A percentile compares a stretch with the other conserved stretches of the same genome.
phyloP scores from a whole-genome alignment of 1,139 yeast genomes.

The Taphrina confusa region DNA sequence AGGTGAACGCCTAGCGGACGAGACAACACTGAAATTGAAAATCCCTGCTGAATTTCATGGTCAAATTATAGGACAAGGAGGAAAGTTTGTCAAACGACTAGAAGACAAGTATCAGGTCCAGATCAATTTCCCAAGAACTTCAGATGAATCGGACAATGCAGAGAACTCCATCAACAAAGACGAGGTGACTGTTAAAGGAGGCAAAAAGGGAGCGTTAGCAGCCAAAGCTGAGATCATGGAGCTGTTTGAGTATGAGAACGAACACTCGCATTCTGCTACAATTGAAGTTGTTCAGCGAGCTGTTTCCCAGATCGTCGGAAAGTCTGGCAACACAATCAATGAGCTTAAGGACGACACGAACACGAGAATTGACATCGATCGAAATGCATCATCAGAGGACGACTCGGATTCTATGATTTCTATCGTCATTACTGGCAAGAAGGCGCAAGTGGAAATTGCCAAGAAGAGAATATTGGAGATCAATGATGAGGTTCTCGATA shows the following conservation, averaged over 20 bases:
- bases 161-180: conserved; percentile 50
- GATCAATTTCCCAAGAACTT: conserved; percentile 65
- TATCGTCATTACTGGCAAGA: conserved; percentile 77
- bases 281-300: conserved; percentile 70
- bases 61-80: conserved; percentile 79
- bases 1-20: conserved; percentile 82
- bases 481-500: conserved; percentile 67
- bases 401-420: conserved; percentile 49
- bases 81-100: conserved; percentile 77
- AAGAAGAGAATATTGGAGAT: conserved; percentile 62
- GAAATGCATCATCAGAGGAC: conserved; percentile 48
- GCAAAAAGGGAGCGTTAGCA: conserved; percentile 82
- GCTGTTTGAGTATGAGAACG: conserved; percentile 80
- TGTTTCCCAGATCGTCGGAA: conserved; percentile 84
- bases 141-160: conserved; percentile 38
- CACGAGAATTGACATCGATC: conserved; percentile 68
- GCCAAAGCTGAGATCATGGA: conserved; percentile 86
- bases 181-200: conserved; percentile 81
- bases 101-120: conserved; percentile 85
- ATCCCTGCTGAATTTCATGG: conserved; percentile 81
- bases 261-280: conserved; percentile 69
- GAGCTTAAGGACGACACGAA: conserved; percentile 81
- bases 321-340: conserved; percentile 78
- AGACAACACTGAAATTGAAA: conserved; percentile 61
- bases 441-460: conserved; percentile 76